These are phyloP conservation scores for Aureobasidium sp. DNA, from an alignment of 2,329 filamentous ascomycete genomes.

Conservation along the genomic window DNA sequence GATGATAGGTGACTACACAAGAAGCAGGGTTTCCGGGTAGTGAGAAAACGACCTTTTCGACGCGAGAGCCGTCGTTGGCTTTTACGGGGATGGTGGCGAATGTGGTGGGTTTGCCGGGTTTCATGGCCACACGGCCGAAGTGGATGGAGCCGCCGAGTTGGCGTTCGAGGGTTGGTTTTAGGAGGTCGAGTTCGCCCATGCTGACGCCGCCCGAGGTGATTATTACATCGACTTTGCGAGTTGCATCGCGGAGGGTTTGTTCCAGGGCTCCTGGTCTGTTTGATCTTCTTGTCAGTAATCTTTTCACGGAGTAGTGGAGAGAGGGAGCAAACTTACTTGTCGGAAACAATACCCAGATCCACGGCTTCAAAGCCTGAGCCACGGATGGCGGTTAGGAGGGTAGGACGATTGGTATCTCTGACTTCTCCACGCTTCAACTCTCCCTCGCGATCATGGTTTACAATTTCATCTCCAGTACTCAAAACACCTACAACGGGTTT, in stretches of 20 bases:
- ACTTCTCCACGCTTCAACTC: conserved; percentile 72
- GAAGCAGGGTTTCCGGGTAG: conserved; percentile 91
- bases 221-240: conserved; percentile 69
- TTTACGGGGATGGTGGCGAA: conserved; percentile 79
- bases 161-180: conserved; percentile 93
- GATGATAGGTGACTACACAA: conserved; percentile 83
- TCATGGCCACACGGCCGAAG: conserved; percentile 95
- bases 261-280: conserved; percentile 61
- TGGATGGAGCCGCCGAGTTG: conserved; percentile 85
- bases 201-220: conserved; percentile 92
- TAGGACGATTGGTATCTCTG: conserved; percentile 85
- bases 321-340: conserved; percentile 40
- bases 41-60: conserved; percentile 70
- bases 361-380: conserved; percentile 70
- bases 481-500: conserved; percentile 76
- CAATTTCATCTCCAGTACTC: conserved; percentile 91
- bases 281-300: not conserved
- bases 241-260: conserved; percentile 62
- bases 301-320: not conserved
- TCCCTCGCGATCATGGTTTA: conserved; percentile 58
- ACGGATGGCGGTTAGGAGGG: conserved; percentile 67
- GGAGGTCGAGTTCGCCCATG: conserved; percentile 94
- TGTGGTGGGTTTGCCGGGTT: conserved; percentile 94
- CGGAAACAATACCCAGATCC: conserved; percentile 78
- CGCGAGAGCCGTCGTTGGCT: conserved; percentile 41